Percentiles rank a stretch among this genome's conserved stretches.
These are phyloP conservation scores for Podospora pseudopauciseta DNA, from an alignment of 495 filamentous ascomycete genomes.

Conservation along the genomic window DNA sequence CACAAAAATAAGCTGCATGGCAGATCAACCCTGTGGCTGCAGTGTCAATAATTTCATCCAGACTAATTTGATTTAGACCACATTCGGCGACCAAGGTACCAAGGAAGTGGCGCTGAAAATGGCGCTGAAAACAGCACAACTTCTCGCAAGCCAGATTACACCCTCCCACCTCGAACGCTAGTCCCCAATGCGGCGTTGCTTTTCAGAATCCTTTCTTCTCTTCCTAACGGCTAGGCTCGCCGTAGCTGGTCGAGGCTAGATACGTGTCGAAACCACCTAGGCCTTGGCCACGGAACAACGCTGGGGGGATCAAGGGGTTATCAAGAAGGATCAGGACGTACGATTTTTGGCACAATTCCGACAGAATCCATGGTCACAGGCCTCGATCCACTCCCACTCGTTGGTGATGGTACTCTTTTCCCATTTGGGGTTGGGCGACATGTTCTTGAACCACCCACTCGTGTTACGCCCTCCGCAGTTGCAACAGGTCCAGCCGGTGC, in stretches of 20 bases:
- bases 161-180: too few relatives aligned
- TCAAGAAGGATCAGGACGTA: constrained; percentile 9
- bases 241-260: constrained; percentile 8
- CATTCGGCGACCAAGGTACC: too few relatives aligned
- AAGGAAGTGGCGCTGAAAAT: too few relatives aligned
- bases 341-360: constrained; percentile 36
- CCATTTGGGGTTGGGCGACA: constrained; percentile 25
- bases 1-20: too few relatives aligned
- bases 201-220: constrained; percentile 19
- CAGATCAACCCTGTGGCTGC: too few relatives aligned
- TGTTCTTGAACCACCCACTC: constrained; percentile 39
- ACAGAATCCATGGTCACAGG: constrained; percentile 44
- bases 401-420: constrained; percentile 36
- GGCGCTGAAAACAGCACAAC: too few relatives aligned
- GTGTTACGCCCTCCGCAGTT: constrained; percentile 39
- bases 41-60: too few relatives aligned
- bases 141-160: too few relatives aligned
- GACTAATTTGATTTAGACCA: too few relatives aligned
- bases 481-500: constrained; percentile 44
- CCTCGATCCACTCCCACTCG: constrained; percentile 35
- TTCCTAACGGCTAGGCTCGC: constrained; percentile 9
- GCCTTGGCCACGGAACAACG: background rate
- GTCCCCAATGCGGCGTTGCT: constrained; percentile 4
- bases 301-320: background rate
- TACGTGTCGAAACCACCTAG: background rate